phyloP scores from a whole-genome alignment of 1,139 yeast species.

The Saccharomycopsis hybrid region DNA sequence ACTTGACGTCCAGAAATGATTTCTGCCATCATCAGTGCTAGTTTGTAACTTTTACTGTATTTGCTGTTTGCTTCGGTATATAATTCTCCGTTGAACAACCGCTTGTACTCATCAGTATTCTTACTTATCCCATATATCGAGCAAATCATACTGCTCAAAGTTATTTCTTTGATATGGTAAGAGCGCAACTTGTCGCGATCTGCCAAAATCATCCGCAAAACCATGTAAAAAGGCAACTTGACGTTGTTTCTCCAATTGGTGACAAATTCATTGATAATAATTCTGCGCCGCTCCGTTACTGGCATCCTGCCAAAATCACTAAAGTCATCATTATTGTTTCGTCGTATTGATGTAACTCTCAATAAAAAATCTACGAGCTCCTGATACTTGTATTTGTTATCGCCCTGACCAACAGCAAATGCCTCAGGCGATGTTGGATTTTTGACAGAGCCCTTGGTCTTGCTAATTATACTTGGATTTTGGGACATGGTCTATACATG shows the following conservation, averaged over 20 bases:
- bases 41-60: conserved; percentile 28
- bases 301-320: conserved; percentile 6
- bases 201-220: conserved; percentile 57
- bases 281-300: conserved; percentile 31
- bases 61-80: conserved; percentile 21
- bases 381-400: not conserved
- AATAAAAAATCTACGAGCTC: not conserved
- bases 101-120: conserved; percentile 42
- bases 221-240: conserved; percentile 67
- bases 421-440: too few species aligned
- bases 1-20: conserved; percentile 36
- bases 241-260: conserved; percentile 53
- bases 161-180: conserved; percentile 48
- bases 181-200: conserved; percentile 46
- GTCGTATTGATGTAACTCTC: not conserved
- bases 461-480: too few species aligned
- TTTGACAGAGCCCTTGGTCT: too few species aligned
- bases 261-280: conserved; percentile 41
- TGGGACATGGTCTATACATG: too few species aligned
- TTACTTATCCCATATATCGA: conserved; percentile 43
- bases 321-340: not conserved
- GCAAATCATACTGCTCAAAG: conserved; percentile 40
- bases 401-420: too few species aligned
- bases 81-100: conserved; percentile 41
- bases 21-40: conserved; percentile 36